Evolutionary conservation across 495 filamentous ascomycete genomes (phyloP), one percentile per base, ranked within the genome.

Genomic region (Xylaria sp.): DNA sequence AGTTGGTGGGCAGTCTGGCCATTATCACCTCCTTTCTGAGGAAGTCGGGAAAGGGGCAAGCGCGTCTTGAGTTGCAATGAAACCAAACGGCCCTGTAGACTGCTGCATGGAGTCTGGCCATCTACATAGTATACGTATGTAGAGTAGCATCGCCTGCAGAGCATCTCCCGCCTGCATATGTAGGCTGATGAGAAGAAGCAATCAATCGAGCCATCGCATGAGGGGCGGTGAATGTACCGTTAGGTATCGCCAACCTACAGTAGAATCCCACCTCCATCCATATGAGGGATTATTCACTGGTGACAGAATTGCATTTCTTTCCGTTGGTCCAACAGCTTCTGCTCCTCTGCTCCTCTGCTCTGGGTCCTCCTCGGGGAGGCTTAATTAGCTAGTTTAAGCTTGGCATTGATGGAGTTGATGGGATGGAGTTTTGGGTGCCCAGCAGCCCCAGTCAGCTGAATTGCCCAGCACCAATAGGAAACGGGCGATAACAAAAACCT

Each of bases 251-350:
- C 62, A 66, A 33, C 21, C n/a, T 12, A n/a, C n/a, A n/a, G n/a
- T n/a, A 14, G 14, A 26, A 64, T 26, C 9, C 62, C 31, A 44
- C 31, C 17, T 33, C 11, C 40, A 31, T n/a, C 26, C 19, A 24
- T 52, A 53, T 66, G 62, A 66, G 62, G 62, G 29, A 66, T 66
- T 66, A 66, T 66, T 66, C 29, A 66, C 31, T 66, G 29, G 61
- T 33, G 31, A 40, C 6, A 44, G 31, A 66, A 40, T 8, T 66
- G 62, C 46, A 66, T 66, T 12, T 66, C 8, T 35, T 52, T 52
- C 44, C 62, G 40, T 64, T 46, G 35, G 61, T 21, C 26, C 40
- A 64, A 64, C 14, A 33, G 40, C 40, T 8, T 19, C 14, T 33
- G 24, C 26, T n/a, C n/a, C n/a, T n/a, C n/a, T n/a, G n/a, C n/a